These are phyloP conservation scores for Backusella macrospora DNA, from an alignment of 192 early-diverging fungal genomes.

Conservation along the genomic window DNA sequence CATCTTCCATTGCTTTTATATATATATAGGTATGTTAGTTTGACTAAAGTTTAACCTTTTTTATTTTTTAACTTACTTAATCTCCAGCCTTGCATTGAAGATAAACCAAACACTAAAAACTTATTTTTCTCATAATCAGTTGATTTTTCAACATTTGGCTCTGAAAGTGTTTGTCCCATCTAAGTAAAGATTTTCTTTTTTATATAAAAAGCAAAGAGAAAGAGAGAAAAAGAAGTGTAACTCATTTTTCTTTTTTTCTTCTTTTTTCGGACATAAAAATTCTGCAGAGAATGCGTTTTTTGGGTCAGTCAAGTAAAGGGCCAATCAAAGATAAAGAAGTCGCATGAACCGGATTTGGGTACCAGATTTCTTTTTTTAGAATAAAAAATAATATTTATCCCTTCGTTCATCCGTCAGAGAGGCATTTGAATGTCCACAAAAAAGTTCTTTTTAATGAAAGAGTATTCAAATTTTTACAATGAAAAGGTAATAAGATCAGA, in stretches of 20 bases:
- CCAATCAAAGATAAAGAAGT: too few relatives aligned
- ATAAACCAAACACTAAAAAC: conserved; percentile 82
- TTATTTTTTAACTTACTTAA: conserved; percentile 61
- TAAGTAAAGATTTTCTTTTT: background rate
- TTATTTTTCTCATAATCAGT: conserved; percentile 72
- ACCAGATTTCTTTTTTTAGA: too few relatives aligned
- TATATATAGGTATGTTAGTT: conserved; percentile 8
- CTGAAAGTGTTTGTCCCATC: conserved; percentile 97
- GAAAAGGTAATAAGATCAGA: too few relatives aligned
- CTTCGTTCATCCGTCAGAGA: too few relatives aligned
- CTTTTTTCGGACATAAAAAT: conserved; percentile 7
- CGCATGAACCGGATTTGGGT: too few relatives aligned
- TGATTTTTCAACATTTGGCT: conserved; percentile 91
- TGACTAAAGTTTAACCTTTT: background rate
- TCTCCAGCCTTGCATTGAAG: conserved; percentile 98
- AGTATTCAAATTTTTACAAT: too few relatives aligned
- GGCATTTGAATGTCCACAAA: too few relatives aligned
- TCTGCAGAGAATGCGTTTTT: too few relatives aligned
- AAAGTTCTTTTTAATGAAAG: too few relatives aligned
- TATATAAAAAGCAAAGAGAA: background rate
- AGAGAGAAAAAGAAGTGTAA: background rate
- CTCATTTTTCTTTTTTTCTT: background rate
- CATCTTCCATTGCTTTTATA: conserved; percentile 92
- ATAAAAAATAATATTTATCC: too few relatives aligned
- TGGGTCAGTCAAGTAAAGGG: too few relatives aligned